Conservation (phyloP, 208 protist species). For the Trypanosoma lewisi region DNA sequence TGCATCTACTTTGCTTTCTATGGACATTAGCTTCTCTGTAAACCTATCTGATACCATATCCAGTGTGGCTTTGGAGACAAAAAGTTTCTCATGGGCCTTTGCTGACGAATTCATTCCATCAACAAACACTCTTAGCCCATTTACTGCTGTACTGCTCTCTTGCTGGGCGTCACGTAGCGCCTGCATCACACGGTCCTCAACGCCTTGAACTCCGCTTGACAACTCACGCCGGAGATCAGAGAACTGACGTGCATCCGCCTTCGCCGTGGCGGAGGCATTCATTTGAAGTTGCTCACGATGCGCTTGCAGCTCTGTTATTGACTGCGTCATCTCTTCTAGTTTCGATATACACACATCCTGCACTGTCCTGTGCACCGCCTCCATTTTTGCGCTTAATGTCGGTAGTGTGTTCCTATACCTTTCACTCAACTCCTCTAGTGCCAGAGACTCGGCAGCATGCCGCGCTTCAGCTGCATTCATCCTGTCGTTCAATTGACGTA, state of each 20-base stretch:
- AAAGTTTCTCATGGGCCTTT: constrained; percentile 9
- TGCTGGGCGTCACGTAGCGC: constrained; percentile 7
- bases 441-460: constrained; percentile 16
- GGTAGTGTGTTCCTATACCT: constrained; percentile 10
- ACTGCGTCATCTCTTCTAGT: constrained; percentile 10
- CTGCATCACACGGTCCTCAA: constrained; percentile 17
- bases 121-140: constrained; percentile 1
- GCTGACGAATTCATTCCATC: constrained; percentile 2
- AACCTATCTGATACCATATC: neutral
- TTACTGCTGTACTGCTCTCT: constrained; percentile 5
- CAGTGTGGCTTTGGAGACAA: neutral
- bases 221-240: constrained; percentile 20
- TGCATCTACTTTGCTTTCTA: constrained; percentile 4
- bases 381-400: constrained; percentile 20
- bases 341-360: constrained; percentile 16
- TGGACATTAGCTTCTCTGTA: neutral
- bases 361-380: constrained; percentile 21
- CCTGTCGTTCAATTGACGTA: constrained; percentile 13
- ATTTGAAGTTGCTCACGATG: constrained; percentile 25
- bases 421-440: constrained; percentile 25
- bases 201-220: neutral
- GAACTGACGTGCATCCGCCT: constrained; percentile 10
- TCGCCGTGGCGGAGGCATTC: neutral
- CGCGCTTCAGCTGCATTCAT: constrained; percentile 24
- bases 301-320: constrained; percentile 16